Evolutionary conservation across 768 basidiomycete species (phyloP).

Genomic region (Leccinum rimulosum): DNA sequence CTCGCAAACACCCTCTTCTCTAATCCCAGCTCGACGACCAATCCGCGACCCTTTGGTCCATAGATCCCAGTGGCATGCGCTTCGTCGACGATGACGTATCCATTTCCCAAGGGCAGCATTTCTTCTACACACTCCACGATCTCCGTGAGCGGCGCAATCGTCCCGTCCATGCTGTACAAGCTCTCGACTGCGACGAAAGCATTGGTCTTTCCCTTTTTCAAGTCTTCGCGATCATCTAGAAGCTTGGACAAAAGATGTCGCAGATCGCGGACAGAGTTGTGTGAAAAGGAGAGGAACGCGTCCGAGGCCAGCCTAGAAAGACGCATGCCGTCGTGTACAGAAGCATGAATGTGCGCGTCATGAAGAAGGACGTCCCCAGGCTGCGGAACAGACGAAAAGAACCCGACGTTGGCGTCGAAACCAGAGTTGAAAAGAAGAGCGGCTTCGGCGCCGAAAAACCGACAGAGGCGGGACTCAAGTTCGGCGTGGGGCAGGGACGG

Average conservation of each 20-base stretch:
- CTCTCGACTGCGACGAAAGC: conserved; percentile 86
- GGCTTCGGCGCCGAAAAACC: conserved; percentile 59
- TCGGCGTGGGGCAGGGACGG: conserved; percentile 52
- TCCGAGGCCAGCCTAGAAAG: conserved; percentile 45
- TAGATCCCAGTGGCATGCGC: conserved; percentile 93
- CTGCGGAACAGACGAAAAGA: conserved; percentile 81
- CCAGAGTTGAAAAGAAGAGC: conserved; percentile 91
- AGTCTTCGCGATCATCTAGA: conserved; percentile 32
- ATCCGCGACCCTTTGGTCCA: conserved; percentile 71
- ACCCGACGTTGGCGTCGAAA: conserved; percentile 87
- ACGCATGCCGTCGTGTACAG: conserved; percentile 88
- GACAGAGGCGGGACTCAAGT: conserved; percentile 67
- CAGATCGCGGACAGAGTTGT: conserved; percentile 65
- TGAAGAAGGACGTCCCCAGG: conserved; percentile 72
- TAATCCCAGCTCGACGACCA: conserved; percentile 68
- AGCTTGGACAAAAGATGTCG: conserved; percentile 43
- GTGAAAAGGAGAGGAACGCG: conserved; percentile 53
- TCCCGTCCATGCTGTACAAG: conserved; percentile 96
- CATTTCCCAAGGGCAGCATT: conserved; percentile 59
- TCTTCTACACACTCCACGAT: conserved; percentile 65
- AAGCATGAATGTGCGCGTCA: conserved; percentile 89
- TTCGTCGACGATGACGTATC: conserved; percentile 83
- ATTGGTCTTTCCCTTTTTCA: conserved; percentile 41
- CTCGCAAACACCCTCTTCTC: conserved; percentile 71
- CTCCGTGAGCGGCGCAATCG: conserved; percentile 69